A percentile compares a stretch with the other conserved stretches of the same genome.
Conservation (phyloP, 192 early-diverging fungal species). For the Diversispora eburnea region DNA sequence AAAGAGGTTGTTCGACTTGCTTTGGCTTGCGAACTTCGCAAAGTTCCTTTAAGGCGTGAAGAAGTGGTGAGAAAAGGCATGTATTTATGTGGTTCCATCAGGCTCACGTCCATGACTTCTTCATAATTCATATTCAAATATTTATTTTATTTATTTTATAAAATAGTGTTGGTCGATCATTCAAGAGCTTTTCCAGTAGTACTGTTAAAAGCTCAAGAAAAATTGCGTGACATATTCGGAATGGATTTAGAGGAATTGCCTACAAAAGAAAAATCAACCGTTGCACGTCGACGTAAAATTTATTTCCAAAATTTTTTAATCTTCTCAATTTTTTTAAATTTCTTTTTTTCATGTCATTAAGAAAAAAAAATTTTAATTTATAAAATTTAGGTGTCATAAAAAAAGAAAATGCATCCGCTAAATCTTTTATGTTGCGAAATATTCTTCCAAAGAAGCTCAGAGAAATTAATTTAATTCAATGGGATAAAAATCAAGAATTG, state of each 20-base stretch:
- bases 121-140: background rate
- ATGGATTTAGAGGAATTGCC: slow-evolving; percentile 60
- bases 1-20: slow-evolving; percentile 62
- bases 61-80: slow-evolving; percentile 59
- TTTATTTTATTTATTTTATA: background rate
- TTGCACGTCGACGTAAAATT: slow-evolving; percentile 29
- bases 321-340: too few relatives aligned
- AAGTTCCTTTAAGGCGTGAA: slow-evolving; percentile 49
- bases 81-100: too few relatives aligned
- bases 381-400: background rate
- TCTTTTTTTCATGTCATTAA: background rate
- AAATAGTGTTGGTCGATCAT: slow-evolving; percentile 50
- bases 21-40: slow-evolving; percentile 52
- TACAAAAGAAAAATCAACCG: slow-evolving; percentile 29
- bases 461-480: slow-evolving; percentile 33
- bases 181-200: slow-evolving; percentile 43
- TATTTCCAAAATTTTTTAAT: too few relatives aligned
- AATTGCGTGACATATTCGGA: slow-evolving; percentile 55
- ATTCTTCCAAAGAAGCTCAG: slow-evolving; percentile 38
- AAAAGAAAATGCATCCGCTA: slow-evolving; percentile 9
- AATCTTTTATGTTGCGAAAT: slow-evolving; percentile 45
- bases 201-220: slow-evolving; percentile 46
- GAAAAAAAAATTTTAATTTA: background rate
- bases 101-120: too few relatives aligned
- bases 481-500: slow-evolving; percentile 39